Evolutionary conservation across 176 grass and related monocot genomes (phyloP), one percentile per base, ranked within the genome.

Genomic region (Ampelocalamus luodianensis): DNA sequence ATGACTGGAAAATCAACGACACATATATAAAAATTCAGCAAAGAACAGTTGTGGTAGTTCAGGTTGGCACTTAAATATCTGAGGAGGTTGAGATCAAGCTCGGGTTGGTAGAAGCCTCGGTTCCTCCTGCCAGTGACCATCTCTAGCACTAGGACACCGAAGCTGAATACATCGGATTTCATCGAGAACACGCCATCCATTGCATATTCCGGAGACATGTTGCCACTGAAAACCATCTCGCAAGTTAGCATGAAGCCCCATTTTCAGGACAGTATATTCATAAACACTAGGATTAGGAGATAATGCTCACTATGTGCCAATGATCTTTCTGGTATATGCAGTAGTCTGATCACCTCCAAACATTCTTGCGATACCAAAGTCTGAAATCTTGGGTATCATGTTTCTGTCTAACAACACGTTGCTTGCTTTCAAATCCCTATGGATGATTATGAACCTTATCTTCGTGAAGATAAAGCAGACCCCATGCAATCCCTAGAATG

Each of bases 261-360:
- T 48, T 34, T 55, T 74, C 3, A 42, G 18, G 56, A 32, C 10
- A 16, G 11, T 8, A 39, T 1, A 62, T 11, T 29, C 29, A 29
- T 29, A 29, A 22, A 5, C 50, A 72, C 14, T 5, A 27, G 1
- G 18, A 45, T 22, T 0, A 51, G 18, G 37, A 37, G 34, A 74
- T 48, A 16, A 14, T 18, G 69, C 86, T 88, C 80, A 92, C 86
- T 79, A 92, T 65, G 90, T 89, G 6, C 90, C 83, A 9, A 89
- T 89, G 72, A 92, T 76, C 42, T 82, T 88, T 1, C 1, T 8
- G n/a, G 90, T 88, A 0, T 85, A 36, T 53, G 58, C 86, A 26
- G 86, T 82, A n/a, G 83, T 88, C 68, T 88, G 90, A 72, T 92
- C 90, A 42, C 78, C 82, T 43, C 79, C 74, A 24, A 92, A 92